Conservation (phyloP, 768 basidiomycete genomes). For the Fistulinella prunicolor region DNA sequence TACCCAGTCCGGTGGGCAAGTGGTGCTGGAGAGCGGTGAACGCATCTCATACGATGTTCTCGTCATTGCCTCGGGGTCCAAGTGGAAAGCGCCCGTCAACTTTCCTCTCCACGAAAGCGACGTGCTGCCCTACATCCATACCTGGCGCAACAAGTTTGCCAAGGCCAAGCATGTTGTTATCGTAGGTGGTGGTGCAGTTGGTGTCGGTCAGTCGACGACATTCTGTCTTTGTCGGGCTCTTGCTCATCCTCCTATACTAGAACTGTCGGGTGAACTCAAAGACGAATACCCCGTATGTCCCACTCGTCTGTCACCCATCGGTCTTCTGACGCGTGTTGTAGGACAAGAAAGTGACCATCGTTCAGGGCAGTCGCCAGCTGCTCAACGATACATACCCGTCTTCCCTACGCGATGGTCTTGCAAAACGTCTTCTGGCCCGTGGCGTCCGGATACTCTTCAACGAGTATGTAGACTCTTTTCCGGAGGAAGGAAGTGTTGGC, state of each 20-base stretch:
- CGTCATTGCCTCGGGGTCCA: conserved; percentile 57
- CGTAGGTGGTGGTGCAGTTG: conserved; percentile 57
- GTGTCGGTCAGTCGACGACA: conserved; percentile 37
- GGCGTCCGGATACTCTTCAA: conserved; percentile 51
- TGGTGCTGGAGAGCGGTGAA: conserved; percentile 51
- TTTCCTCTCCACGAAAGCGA: conserved; percentile 39
- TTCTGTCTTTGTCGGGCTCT: background rate
- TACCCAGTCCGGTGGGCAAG: conserved; percentile 39
- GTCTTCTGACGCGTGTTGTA: conserved; percentile 13
- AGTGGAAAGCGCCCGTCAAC: conserved; percentile 48
- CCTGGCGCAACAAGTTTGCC: conserved; percentile 33
- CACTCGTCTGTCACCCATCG: background rate
- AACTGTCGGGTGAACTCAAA: conserved; percentile 44
- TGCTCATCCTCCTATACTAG: conserved; percentile 22
- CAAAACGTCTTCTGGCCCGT: conserved; percentile 38
- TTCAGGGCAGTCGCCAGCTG: conserved; percentile 53
- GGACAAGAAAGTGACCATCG: conserved; percentile 53
- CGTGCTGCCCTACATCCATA: conserved; percentile 28
- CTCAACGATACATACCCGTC: conserved; percentile 55
- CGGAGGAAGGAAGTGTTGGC: conserved; percentile 35
- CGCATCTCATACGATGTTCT: conserved; percentile 51
- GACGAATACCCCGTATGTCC: conserved; percentile 39
- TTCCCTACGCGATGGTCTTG: conserved; percentile 49
- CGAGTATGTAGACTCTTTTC: conserved; percentile 49
- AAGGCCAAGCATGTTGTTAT: conserved; percentile 43